phyloP scores from a whole-genome alignment of 306 rosid genomes.

The Cercis canadensis region DNA sequence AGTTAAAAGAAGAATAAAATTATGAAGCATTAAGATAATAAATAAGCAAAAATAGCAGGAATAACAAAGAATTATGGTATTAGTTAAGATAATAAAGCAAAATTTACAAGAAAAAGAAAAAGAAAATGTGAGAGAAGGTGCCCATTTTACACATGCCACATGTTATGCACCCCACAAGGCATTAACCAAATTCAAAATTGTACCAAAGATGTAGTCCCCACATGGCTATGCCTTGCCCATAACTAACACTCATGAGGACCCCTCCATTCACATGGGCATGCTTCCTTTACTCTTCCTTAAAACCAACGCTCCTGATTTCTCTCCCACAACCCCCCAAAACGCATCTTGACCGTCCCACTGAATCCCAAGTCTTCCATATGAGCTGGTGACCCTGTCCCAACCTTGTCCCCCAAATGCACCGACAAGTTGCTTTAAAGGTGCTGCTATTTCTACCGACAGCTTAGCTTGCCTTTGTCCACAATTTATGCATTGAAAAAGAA shows the following conservation, averaged over 20 bases:
- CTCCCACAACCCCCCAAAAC: constrained; percentile 45
- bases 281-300: constrained; percentile 42
- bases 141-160: constrained; percentile 7
- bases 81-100: too few species aligned
- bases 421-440: constrained; percentile 76
- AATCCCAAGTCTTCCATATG: constrained; percentile 46
- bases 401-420: constrained; percentile 63
- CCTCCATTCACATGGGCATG: constrained; percentile 66
- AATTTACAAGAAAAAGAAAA: too few species aligned
- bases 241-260: constrained; percentile 43
- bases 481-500: constrained; percentile 52
- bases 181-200: constrained; percentile 19
- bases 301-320: constrained; percentile 54
- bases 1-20: too few species aligned
- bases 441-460: constrained; percentile 82
- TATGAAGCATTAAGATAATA: too few species aligned
- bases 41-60: too few species aligned
- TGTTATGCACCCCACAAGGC: constrained; percentile 23
- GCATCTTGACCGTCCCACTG: constrained; percentile 57
- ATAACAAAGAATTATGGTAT: too few species aligned
- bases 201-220: constrained; percentile 34
- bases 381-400: constrained; percentile 72
- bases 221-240: constrained; percentile 52
- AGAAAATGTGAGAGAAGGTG: too few species aligned
- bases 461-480: constrained; percentile 74